Evolutionary conservation across 768 basidiomycete genomes (phyloP).

Genomic region (Scleroderma citrinum): DNA sequence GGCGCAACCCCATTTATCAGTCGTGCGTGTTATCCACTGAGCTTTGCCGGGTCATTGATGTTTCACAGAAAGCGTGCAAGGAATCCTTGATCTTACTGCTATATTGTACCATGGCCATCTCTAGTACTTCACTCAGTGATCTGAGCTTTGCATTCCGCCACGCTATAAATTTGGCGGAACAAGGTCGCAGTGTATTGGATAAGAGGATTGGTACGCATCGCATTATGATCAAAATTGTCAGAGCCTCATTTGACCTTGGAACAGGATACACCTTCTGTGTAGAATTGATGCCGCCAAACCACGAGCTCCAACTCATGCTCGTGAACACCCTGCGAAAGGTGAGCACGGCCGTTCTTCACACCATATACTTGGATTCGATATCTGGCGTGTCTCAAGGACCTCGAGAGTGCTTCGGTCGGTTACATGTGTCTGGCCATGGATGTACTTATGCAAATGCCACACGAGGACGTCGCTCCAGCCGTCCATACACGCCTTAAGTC

Average conservation of each 20-base stretch:
- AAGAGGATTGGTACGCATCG: constrained; percentile 56
- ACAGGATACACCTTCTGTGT: constrained; percentile 76
- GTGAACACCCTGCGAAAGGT: constrained; percentile 86
- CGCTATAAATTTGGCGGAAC: constrained; percentile 72
- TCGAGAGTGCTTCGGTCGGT: constrained; percentile 51
- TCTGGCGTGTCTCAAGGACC: constrained; percentile 45
- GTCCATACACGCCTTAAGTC: constrained; percentile 59
- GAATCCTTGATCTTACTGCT: constrained; percentile 65
- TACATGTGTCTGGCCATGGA: constrained; percentile 71
- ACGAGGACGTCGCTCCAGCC: constrained; percentile 69
- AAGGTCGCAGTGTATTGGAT: constrained; percentile 51
- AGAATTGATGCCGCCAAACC: constrained; percentile 59
- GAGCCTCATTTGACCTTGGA: constrained; percentile 2
- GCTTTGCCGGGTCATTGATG: not conserved
- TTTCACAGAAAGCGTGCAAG: constrained; percentile 51
- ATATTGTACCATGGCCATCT: constrained; percentile 56
- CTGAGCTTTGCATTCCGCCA: constrained; percentile 71
- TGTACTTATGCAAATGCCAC: constrained; percentile 54
- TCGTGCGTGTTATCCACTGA: constrained; percentile 39
- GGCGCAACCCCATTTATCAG: constrained; percentile 40
- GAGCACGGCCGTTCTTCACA: constrained; percentile 3
- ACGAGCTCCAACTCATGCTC: constrained; percentile 77
- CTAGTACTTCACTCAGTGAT: constrained; percentile 35
- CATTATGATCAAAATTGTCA: not conserved
- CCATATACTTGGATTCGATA: not conserved